Percentiles rank a stretch among this genome's conserved stretches.
Evolutionary conservation across 805 yeast genomes (phyloP).

Genomic region (Metschnikowia borealis): DNA sequence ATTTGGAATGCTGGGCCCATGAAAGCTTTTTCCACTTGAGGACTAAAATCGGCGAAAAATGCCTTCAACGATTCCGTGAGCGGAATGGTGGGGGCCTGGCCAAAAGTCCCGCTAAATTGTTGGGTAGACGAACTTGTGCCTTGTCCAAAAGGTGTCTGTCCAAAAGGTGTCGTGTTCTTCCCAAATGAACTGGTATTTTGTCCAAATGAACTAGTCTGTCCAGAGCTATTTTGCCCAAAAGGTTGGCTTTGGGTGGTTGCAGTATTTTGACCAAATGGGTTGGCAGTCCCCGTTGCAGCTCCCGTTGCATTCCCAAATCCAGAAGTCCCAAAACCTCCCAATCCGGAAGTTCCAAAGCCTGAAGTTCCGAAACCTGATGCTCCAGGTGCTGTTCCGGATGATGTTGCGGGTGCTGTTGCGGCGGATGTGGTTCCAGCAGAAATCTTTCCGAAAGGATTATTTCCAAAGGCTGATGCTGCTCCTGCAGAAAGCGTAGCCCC

Average conservation of each 20-base stretch:
- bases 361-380: neutral
- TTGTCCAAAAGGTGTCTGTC: neutral
- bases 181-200: neutral
- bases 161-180: neutral
- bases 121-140: too few species aligned
- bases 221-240: slow-evolving; percentile 1
- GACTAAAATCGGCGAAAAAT: slow-evolving; percentile 37
- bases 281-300: neutral
- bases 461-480: neutral
- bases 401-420: too few species aligned
- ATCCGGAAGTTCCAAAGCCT: neutral
- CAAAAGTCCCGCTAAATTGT: neutral
- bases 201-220: neutral
- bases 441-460: neutral
- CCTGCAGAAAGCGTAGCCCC: neutral
- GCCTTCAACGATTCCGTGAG: neutral
- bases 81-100: neutral
- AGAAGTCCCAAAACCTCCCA: neutral
- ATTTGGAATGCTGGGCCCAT: slow-evolving; percentile 44
- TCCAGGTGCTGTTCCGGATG: neutral
- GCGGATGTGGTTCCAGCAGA: neutral
- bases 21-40: slow-evolving; percentile 45
- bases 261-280: neutral
- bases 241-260: slow-evolving; percentile 4
- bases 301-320: neutral